Evolutionary conservation across 495 filamentous ascomycete genomes (phyloP).

Genomic region (Extremus antarcticus): DNA sequence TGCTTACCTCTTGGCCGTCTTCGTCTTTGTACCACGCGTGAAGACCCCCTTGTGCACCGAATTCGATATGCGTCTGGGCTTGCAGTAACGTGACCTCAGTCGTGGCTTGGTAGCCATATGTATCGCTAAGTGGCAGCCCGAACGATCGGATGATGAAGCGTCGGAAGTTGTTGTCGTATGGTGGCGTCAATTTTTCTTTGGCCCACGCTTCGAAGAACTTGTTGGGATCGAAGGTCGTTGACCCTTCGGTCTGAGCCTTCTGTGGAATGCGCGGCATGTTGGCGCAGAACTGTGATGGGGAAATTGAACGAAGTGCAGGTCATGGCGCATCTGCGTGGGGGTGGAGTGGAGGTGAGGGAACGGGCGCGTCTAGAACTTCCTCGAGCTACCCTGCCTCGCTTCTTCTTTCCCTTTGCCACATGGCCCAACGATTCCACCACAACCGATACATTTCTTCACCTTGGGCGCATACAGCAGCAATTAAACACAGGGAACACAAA

Average conservation of each 20-base stretch:
- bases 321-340: too few relatives aligned
- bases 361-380: too few relatives aligned
- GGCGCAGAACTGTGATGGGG: too few relatives aligned
- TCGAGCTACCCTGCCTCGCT: too few relatives aligned
- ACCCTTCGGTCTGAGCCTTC: constrained; percentile 23
- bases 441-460: too few relatives aligned
- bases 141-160: constrained; percentile 43
- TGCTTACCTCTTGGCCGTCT: constrained; percentile 26
- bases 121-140: constrained; percentile 36
- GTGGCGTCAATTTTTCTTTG: constrained; percentile 13
- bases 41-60: constrained; percentile 35
- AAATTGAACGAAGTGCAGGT: too few relatives aligned
- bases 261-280: constrained; percentile 18
- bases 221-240: constrained; percentile 30
- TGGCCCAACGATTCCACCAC: too few relatives aligned
- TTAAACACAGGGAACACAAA: too few relatives aligned
- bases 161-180: constrained; percentile 36
- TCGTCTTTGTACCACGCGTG: constrained; percentile 34
- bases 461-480: too few relatives aligned
- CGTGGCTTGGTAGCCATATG: constrained; percentile 50
- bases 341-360: too few relatives aligned
- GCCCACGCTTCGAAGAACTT: constrained; percentile 30
- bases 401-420: too few relatives aligned
- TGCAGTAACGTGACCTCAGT: constrained; percentile 40
- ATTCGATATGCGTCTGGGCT: constrained; percentile 41